phyloP scores from a whole-genome alignment of 2,329 filamentous ascomycete species.

The Ampelomyces quisqualis region DNA sequence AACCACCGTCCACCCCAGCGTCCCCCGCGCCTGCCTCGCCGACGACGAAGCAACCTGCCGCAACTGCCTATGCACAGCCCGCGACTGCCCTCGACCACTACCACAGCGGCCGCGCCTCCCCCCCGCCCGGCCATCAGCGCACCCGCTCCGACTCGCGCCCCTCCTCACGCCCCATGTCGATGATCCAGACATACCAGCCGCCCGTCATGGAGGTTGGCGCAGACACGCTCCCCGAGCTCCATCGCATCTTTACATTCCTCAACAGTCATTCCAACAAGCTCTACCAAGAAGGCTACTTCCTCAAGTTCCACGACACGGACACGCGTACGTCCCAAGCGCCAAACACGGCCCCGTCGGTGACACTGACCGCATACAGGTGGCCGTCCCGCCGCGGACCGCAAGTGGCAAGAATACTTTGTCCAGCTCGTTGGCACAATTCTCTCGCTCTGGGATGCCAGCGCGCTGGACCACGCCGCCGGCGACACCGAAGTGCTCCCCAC shows the following conservation, averaged over 20 bases:
- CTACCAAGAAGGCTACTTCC: slow-evolving; percentile 96
- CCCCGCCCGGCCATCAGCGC: slow-evolving; percentile 38
- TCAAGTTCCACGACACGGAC: slow-evolving; percentile 95
- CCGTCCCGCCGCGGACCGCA: slow-evolving; percentile 78
- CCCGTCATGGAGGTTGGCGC: slow-evolving; percentile 80
- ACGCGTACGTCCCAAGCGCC: slow-evolving; percentile 63
- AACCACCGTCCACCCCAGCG: slow-evolving; percentile 28
- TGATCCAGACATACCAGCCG: slow-evolving; percentile 82
- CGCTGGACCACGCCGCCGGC: slow-evolving; percentile 82
- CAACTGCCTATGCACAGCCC: slow-evolving; percentile 34
- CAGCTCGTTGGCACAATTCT: slow-evolving; percentile 94
- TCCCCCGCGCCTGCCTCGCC: slow-evolving; percentile 38
- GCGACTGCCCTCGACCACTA: slow-evolving; percentile 35
- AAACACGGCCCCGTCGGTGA: slow-evolving; percentile 6
- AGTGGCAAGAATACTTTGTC: slow-evolving; percentile 95
- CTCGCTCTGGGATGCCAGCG: slow-evolving; percentile 92
- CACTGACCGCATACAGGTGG: slow-evolving; percentile 63
- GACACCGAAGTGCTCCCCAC: slow-evolving; percentile 83
- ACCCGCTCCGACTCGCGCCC: slow-evolving; percentile 52
- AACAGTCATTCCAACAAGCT: slow-evolving; percentile 96
- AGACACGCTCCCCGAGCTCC: slow-evolving; percentile 88
- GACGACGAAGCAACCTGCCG: slow-evolving; percentile 24
- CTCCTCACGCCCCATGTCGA: slow-evolving; percentile 74
- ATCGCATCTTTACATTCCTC: slow-evolving; percentile 89
- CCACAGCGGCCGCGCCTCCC: slow-evolving; percentile 17